Percentiles rank a stretch among this genome's conserved stretches.
These are phyloP conservation scores for Russula sp. DNA, from an alignment of 768 basidiomycete genomes.

Conservation along the genomic window DNA sequence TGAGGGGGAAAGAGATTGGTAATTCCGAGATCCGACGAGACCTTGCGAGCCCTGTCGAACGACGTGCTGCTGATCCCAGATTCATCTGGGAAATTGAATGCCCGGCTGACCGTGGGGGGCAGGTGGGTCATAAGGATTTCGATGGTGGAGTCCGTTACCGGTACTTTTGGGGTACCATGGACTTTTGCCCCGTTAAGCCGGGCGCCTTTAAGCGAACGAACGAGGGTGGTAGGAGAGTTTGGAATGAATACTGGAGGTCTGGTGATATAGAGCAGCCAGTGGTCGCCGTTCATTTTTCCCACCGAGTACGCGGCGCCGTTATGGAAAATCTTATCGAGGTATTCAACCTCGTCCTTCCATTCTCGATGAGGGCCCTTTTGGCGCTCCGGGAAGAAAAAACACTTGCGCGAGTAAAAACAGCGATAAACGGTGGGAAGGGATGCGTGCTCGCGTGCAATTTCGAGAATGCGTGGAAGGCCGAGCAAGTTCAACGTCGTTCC, in stretches of 20 bases:
- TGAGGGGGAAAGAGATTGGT: constrained; percentile 74
- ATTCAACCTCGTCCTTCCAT: constrained; percentile 92
- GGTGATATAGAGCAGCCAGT: constrained; percentile 96
- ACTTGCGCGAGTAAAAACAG: constrained; percentile 97
- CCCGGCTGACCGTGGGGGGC: constrained; percentile 64
- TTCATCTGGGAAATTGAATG: constrained; percentile 59
- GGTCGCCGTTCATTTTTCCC: constrained; percentile 96
- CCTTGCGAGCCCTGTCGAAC: constrained; percentile 50
- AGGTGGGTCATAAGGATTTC: constrained; percentile 98
- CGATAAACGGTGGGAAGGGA: constrained; percentile 71
- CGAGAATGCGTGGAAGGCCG: constrained; percentile 90
- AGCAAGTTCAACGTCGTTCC: constrained; percentile 97
- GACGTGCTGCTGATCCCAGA: constrained; percentile 38
- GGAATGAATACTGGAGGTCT: constrained; percentile 46
- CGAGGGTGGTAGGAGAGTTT: constrained; percentile 16
- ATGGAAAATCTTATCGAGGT: constrained; percentile 84
- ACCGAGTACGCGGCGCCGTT: constrained; percentile 93
- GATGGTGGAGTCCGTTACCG: constrained; percentile 80
- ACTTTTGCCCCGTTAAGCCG: constrained; percentile 14
- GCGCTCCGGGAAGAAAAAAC: constrained; percentile 98
- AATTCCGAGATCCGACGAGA: constrained; percentile 77
- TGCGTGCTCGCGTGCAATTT: constrained; percentile 76
- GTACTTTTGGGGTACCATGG: constrained; percentile 19
- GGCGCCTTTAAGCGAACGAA: constrained; percentile 29
- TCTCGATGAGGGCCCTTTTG: constrained; percentile 90